These are phyloP conservation scores for Backusella circina DNA, from an alignment of 192 early-diverging fungal genomes.

Conservation along the genomic window DNA sequence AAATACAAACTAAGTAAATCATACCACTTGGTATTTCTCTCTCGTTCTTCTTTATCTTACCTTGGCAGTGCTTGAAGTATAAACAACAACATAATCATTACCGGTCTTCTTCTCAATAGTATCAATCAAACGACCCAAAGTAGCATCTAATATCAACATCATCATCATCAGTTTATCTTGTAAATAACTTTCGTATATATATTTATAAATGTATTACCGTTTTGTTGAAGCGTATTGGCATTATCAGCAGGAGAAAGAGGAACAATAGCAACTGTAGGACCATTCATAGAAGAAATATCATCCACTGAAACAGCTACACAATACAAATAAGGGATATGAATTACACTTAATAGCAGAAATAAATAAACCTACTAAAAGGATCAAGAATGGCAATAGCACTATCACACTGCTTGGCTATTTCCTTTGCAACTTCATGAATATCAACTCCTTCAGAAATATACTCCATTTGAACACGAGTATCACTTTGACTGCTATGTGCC, in stretches of 20 bases:
- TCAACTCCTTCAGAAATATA: slow-evolving; percentile 25
- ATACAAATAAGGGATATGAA: background rate
- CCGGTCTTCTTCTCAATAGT: slow-evolving; percentile 10
- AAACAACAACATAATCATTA: slow-evolving; percentile 32
- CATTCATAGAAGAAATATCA: slow-evolving; percentile 1
- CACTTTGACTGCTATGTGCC: slow-evolving; percentile 12
- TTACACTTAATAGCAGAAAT: background rate
- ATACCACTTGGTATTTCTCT: background rate
- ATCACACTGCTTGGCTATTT: slow-evolving; percentile 20
- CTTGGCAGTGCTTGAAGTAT: slow-evolving; percentile 35
- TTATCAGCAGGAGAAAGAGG: slow-evolving; percentile 13
- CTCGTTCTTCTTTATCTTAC: background rate
- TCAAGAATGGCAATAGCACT: slow-evolving; percentile 23
- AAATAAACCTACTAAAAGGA: slow-evolving; percentile 16
- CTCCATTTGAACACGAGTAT: slow-evolving; percentile 20
- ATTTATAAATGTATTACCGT: slow-evolving; percentile 21
- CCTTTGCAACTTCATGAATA: slow-evolving; percentile 16
- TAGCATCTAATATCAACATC: slow-evolving; percentile 13
- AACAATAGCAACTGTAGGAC: slow-evolving; percentile 15
- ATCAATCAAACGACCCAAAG: slow-evolving; percentile 17
- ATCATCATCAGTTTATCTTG: background rate
- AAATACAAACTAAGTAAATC: background rate
- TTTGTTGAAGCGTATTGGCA: slow-evolving; percentile 16
- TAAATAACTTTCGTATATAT: too few species aligned
- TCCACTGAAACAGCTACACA: background rate